These are phyloP conservation scores for Gonapodya sp. DNA, from an alignment of 192 early-diverging fungal species.

Conservation along the genomic window DNA sequence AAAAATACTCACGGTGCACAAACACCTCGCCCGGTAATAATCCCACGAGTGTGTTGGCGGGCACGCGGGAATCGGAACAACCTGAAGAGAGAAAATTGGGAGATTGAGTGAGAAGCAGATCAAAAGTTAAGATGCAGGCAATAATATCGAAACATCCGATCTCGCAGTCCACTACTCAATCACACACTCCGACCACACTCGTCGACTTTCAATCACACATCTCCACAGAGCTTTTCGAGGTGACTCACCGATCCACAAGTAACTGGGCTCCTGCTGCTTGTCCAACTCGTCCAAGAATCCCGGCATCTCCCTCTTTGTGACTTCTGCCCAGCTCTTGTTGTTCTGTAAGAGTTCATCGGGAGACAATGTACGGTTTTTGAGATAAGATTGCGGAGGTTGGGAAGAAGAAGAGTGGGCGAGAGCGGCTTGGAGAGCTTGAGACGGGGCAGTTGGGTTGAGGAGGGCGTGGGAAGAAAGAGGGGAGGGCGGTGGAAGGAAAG, in stretches of 20 bases:
- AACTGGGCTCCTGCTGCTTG: slow-evolving; percentile 66
- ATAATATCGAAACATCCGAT: too few relatives aligned
- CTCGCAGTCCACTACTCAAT: too few relatives aligned
- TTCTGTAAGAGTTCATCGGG: slow-evolving; percentile 25
- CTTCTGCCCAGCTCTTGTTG: slow-evolving; percentile 29
- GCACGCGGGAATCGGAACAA: slow-evolving; percentile 89
- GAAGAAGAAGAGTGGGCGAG: neutral
- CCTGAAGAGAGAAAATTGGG: slow-evolving; percentile 28
- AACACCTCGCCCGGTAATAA: slow-evolving; percentile 78
- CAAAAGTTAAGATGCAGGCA: neutral
- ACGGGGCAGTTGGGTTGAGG: neutral
- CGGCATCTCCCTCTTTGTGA: slow-evolving; percentile 37
- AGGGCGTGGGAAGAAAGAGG: neutral
- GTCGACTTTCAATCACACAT: neutral
- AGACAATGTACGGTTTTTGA: slow-evolving; percentile 12
- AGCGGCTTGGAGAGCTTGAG: neutral
- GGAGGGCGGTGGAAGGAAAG: neutral
- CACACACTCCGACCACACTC: neutral
- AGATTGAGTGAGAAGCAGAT: neutral
- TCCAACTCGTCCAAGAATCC: slow-evolving; percentile 64
- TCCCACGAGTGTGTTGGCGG: slow-evolving; percentile 61
- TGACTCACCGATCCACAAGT: slow-evolving; percentile 68
- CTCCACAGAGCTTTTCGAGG: neutral
- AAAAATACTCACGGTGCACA: slow-evolving; percentile 70
- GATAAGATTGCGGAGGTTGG: neutral